Conservation (phyloP, 306 rosid species). For the Sesbania bispinosa region DNA sequence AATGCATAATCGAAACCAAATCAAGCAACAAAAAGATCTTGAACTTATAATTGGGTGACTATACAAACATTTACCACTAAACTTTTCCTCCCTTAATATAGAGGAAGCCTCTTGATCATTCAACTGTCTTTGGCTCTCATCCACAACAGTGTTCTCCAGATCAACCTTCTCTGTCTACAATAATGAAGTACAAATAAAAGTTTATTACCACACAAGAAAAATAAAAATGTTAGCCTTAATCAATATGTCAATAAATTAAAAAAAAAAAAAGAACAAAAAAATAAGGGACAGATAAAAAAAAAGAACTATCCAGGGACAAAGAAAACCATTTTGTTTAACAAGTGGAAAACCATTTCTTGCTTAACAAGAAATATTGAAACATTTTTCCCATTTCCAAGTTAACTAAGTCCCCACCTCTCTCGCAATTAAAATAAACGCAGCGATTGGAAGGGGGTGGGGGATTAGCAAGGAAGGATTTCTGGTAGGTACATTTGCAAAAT, state of each 20-base stretch:
- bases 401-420: not conserved
- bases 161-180: constrained; percentile 98
- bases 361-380: not conserved
- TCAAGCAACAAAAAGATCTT: constrained; percentile 6
- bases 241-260: not conserved
- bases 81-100: constrained; percentile 65
- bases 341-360: not conserved
- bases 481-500: constrained; percentile 4
- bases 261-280: not conserved
- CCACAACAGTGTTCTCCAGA: constrained; percentile 95
- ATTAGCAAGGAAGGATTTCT: not conserved
- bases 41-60: not conserved
- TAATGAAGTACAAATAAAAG: constrained; percentile 31
- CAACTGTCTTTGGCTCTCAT: constrained; percentile 88
- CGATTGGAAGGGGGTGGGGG: not conserved
- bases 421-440: not conserved
- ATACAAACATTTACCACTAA: constrained; percentile 53
- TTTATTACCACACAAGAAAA: constrained; percentile 21
- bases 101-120: constrained; percentile 57
- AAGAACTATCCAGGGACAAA: not conserved
- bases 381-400: not conserved
- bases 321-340: not conserved
- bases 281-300: not conserved
- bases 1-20: not conserved
- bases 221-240: not conserved